Base-by-base conservation (phyloP, 768 basidiomycete genomes). In the Lentinula boryana region DNA sequence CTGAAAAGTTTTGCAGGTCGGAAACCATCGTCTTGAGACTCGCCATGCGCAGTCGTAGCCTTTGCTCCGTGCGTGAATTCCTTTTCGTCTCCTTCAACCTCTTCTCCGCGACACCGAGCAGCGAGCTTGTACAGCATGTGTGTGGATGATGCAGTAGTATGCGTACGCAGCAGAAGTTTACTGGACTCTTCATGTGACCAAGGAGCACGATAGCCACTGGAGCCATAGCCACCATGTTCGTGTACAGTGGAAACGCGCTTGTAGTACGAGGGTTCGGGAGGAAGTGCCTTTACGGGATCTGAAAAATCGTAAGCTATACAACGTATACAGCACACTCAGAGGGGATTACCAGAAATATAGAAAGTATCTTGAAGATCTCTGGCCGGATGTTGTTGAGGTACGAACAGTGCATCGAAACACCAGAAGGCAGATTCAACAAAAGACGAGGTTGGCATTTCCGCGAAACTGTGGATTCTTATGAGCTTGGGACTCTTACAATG, bases 351-450 rank as follows among this genome's bases (percentile, higher is more conserved):
- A 59, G 96, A 97, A 32, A 98, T 80, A 74, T 98, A 99, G 82
- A 99, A 99, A 5, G 97, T 99, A 69, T 99, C 97, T 73, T 99
- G 97, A 52, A 98, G 70, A 65, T 99, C 97, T 68, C 97, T 86
- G 12, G 97, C 97, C 6, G 97, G 97, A 77, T 99, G 97, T 72
- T 98, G 96, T 69, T 99, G 97, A 0, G 97, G 97, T 0, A 99
- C 97, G 73, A 96, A 99, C 65, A 99, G 81, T 1, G 95, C 87
- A 72, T 99, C 97, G 75, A 99, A 98, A 72, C 95, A 97, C 97
- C 97, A 99, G 82, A 98, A 99, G 38, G 91, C 91, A 21, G 94
- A 96, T 75, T 99, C 97, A 60, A 99, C 95, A 71, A 93, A 99
- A 58, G 88, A 86, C 54, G 87, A 86, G 8, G 97, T 98, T 13